Percentiles rank a stretch among this genome's conserved stretches.
phyloP scores from a whole-genome alignment of 768 basidiomycete genomes.

The Termitomyces sp. region DNA sequence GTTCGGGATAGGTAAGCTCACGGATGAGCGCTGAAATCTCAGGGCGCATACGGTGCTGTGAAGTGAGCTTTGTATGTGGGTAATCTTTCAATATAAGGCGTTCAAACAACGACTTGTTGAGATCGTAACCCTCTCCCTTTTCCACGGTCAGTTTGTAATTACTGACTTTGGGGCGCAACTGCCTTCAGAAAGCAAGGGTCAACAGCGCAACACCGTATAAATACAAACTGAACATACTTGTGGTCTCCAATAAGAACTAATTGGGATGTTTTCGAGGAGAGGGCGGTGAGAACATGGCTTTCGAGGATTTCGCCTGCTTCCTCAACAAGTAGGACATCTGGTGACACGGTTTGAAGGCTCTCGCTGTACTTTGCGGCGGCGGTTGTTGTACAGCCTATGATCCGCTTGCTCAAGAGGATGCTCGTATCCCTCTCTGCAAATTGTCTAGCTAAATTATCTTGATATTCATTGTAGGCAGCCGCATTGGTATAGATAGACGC shows the following conservation, averaged over 20 bases:
- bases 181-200: constrained; percentile 36
- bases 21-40: constrained; percentile 65
- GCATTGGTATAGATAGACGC: background rate
- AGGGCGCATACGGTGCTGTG: constrained; percentile 72
- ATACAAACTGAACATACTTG: constrained; percentile 40
- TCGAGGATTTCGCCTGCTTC: constrained; percentile 75
- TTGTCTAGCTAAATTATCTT: background rate
- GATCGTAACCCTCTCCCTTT: constrained; percentile 61
- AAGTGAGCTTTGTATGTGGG: constrained; percentile 50
- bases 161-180: constrained; percentile 70
- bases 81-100: constrained; percentile 60
- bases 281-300: constrained; percentile 59
- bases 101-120: constrained; percentile 67
- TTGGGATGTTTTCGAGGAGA: constrained; percentile 43
- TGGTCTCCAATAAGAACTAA: constrained; percentile 72
- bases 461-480: background rate
- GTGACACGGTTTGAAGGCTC: constrained; percentile 41
- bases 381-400: constrained; percentile 69
- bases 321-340: constrained; percentile 60
- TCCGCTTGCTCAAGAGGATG: too few species aligned
- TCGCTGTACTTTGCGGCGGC: constrained; percentile 59
- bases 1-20: constrained; percentile 59
- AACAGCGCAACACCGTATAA: background rate
- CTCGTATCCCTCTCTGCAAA: background rate
- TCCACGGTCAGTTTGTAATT: constrained; percentile 59